A percentile compares a stretch with the other conserved stretches of the same genome.
Conservation (phyloP, 1,139 yeast genomes). For the Kurtzmaniella quercitrusa region DNA sequence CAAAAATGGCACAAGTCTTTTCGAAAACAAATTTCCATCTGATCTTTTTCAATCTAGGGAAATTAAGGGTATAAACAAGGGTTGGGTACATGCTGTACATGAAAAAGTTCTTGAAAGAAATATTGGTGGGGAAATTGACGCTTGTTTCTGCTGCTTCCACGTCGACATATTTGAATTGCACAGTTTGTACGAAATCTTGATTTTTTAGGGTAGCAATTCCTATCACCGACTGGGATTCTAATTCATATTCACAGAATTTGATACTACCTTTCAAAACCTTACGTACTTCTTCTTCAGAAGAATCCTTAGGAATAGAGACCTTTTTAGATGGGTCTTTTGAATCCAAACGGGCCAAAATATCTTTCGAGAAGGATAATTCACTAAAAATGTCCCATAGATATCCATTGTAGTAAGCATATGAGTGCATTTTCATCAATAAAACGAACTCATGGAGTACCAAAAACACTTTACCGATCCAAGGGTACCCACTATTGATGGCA, state of each 20-base stretch:
- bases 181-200: constrained; percentile 3
- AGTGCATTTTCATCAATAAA: constrained; percentile 87
- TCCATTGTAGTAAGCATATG: constrained; percentile 85
- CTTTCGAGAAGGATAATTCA: constrained; percentile 52
- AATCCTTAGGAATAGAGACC: constrained; percentile 15
- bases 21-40: constrained; percentile 69
- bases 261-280: constrained; percentile 42
- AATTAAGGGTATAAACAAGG: constrained; percentile 72
- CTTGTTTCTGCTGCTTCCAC: constrained; percentile 18
- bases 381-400: constrained; percentile 64
- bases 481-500: constrained; percentile 51
- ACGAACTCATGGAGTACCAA: constrained; percentile 80
- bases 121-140: constrained; percentile 62
- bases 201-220: constrained; percentile 16
- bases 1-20: constrained; percentile 77
- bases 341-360: constrained; percentile 21
- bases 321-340: constrained; percentile 11
- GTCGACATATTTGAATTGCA: constrained; percentile 15
- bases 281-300: constrained; percentile 21
- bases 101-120: constrained; percentile 65
- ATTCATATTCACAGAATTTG: constrained; percentile 61
- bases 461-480: constrained; percentile 89
- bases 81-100: constrained; percentile 89
- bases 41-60: constrained; percentile 68
- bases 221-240: constrained; percentile 40